These are phyloP conservation scores for Citrullus colocynthis DNA, from an alignment of 306 rosid species.

Conservation along the genomic window DNA sequence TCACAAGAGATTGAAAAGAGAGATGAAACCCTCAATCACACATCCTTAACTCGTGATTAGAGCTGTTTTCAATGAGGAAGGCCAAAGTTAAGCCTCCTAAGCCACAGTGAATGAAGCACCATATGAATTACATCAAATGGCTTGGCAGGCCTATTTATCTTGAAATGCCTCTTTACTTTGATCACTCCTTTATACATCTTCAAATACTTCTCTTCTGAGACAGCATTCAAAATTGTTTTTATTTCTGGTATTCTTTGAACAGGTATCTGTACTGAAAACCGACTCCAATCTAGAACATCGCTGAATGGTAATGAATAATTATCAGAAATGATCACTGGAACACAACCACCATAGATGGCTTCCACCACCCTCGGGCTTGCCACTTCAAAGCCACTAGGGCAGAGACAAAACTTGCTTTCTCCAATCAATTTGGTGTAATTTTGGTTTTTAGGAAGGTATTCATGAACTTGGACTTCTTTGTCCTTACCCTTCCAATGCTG, in stretches of 20 bases:
- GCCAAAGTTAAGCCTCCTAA: constrained; percentile 38
- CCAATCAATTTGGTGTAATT: constrained; percentile 52
- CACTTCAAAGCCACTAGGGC: constrained; percentile 79
- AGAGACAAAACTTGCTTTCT: constrained; percentile 51
- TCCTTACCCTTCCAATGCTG: constrained; percentile 59
- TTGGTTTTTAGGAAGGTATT: constrained; percentile 31
- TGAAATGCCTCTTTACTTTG: constrained; percentile 41
- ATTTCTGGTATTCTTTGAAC: constrained; percentile 35
- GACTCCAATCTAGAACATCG: constrained; percentile 63
- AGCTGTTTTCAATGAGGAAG: constrained; percentile 1
- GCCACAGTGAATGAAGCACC: constrained; percentile 73
- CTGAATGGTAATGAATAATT: constrained; percentile 52
- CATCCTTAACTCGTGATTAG: background rate
- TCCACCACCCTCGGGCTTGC: constrained; percentile 77
- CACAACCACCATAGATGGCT: constrained; percentile 58
- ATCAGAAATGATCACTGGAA: constrained; percentile 50
- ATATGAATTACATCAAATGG: constrained; percentile 61
- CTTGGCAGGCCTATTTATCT: constrained; percentile 46
- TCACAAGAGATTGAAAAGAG: background rate
- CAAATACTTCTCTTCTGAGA: constrained; percentile 30
- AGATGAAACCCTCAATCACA: background rate
- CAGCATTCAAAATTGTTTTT: constrained; percentile 32
- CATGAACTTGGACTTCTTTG: constrained; percentile 43
- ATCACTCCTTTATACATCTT: constrained; percentile 31
- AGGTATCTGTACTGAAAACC: constrained; percentile 44